Evolutionary conservation across 805 yeast genomes (phyloP), one percentile per base, ranked within the genome.

Genomic region (Pichia membranifaciens): DNA sequence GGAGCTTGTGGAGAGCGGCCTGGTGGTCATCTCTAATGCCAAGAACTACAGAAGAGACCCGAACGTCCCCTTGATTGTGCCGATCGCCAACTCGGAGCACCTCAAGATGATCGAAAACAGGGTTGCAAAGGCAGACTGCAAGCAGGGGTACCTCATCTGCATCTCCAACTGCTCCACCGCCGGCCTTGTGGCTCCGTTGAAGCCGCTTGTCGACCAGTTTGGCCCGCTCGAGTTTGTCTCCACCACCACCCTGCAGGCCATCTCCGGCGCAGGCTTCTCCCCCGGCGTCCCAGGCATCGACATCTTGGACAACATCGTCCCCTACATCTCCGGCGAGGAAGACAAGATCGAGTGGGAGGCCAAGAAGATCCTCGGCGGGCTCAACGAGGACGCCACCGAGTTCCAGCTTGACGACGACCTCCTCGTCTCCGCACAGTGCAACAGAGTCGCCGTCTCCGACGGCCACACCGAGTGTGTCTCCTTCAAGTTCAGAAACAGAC

Each of bases 291-390:
- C 96, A 20, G 93, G 95, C 54, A 90, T 93, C 68, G 98, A 93
- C 63, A 81, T 91, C 47, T 75, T 93, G 58, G 99, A 93, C 70
- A 93, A 93, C 70, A 77, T 93, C 56, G 88, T 93, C 47, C 99
- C 99, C 37, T 93, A 73, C 75, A 93, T 93, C 62, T 75, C 89
- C 54, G 97, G 98, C 40, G 99, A 93, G 70, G 99, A 93, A 71
- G 99, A 93, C 58, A 93, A 93, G 72, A 87, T 93, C 58, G 99
- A 93, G 70, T 89, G 95, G 95, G 99, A 93, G 73, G 89, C 98
- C 46, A 86, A 87, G 64, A 93, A 93, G 73, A 93, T 93, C 55
- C 75, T 93, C 59, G 97, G 96, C 54, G 63, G 72, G 45, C 58
- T 82, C 33, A 74, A 79, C 45, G 60, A 60, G 1, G 75, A 68